A percentile compares a stretch with the other conserved stretches of the same genome.
These are phyloP conservation scores for Fonsecaea pedrosoi DNA, from an alignment of 2,329 filamentous ascomycete genomes.

Conservation along the genomic window DNA sequence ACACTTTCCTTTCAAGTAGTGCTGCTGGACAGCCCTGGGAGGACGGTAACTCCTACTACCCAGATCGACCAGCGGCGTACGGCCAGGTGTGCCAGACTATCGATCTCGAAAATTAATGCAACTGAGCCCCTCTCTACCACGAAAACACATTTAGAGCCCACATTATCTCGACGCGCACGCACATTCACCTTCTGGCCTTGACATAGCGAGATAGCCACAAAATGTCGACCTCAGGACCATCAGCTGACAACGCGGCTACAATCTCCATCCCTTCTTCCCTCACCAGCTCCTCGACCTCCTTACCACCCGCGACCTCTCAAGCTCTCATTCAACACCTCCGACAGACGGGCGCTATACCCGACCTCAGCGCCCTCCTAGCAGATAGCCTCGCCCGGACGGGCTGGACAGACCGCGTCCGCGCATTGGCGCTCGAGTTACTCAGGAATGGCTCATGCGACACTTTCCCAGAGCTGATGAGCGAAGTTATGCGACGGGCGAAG, in stretches of 20 bases:
- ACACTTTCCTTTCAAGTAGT: slow-evolving; percentile 3
- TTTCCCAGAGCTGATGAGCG: slow-evolving; percentile 62
- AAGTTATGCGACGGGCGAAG: slow-evolving; percentile 57
- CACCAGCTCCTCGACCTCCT: slow-evolving; percentile 23
- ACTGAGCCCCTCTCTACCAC: not conserved
- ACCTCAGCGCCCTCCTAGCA: slow-evolving; percentile 62
- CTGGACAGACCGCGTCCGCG: slow-evolving; percentile 64
- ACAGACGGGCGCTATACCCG: slow-evolving; percentile 56
- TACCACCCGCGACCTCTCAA: slow-evolving; percentile 31
- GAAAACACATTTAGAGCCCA: not conserved
- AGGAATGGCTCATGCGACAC: slow-evolving; percentile 64
- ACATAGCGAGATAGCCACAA: not conserved
- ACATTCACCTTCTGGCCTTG: not conserved
- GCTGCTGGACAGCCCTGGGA: slow-evolving; percentile 23
- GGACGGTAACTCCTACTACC: not conserved
- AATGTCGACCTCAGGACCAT: slow-evolving; percentile 17
- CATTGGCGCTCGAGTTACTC: slow-evolving; percentile 62
- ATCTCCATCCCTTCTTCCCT: slow-evolving; percentile 34
- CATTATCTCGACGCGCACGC: not conserved
- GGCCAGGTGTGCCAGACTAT: not conserved
- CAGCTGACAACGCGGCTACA: slow-evolving; percentile 14
- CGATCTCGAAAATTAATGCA: not conserved
- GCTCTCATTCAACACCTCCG: slow-evolving; percentile 38
- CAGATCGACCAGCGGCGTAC: not conserved
- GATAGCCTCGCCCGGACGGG: slow-evolving; percentile 63